These are phyloP conservation scores for Ensete glaucum DNA, from an alignment of 176 grass and related monocot species.

Conservation along the genomic window DNA sequence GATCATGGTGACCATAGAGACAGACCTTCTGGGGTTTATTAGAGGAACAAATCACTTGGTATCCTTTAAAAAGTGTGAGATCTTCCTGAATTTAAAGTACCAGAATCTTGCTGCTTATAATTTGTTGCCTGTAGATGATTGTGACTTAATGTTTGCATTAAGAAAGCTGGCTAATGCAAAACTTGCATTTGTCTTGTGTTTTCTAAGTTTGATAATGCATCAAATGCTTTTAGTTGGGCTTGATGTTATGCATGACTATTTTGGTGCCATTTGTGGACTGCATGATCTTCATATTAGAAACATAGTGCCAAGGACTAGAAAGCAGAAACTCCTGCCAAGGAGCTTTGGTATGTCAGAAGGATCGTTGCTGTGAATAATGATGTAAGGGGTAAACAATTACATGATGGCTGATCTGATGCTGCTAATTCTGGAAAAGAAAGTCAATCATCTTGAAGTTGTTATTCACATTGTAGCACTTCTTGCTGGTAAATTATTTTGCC, in stretches of 20 bases:
- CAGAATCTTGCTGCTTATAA: conserved; percentile 62
- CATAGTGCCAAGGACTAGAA: conserved; percentile 57
- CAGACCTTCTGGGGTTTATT: conserved; percentile 55
- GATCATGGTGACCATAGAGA: conserved; percentile 76
- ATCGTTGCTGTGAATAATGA: conserved; percentile 67
- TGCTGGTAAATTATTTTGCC: conserved; percentile 44
- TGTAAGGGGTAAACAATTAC: conserved; percentile 48
- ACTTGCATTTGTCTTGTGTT: conserved; percentile 79
- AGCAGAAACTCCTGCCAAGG: conserved; percentile 48
- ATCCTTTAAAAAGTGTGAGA: conserved; percentile 62
- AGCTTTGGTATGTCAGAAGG: conserved; percentile 63
- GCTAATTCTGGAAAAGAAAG: conserved; percentile 45
- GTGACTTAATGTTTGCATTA: conserved; percentile 69
- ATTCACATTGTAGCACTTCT: conserved; percentile 62
- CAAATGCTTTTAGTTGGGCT: conserved; percentile 91
- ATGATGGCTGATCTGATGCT: conserved; percentile 59
- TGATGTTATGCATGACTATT: conserved; percentile 84
- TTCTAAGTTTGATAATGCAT: conserved; percentile 72
- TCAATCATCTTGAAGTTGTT: conserved; percentile 50
- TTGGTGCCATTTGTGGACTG: conserved; percentile 89
- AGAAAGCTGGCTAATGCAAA: conserved; percentile 66
- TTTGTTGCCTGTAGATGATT: conserved; percentile 59
- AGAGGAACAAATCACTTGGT: conserved; percentile 34
- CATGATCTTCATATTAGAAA: conserved; percentile 59
- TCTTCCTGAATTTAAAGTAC: conserved; percentile 77